Evolutionary conservation across 176 grass and related monocot genomes (phyloP).

Genomic region (Zoysia pacifica): DNA sequence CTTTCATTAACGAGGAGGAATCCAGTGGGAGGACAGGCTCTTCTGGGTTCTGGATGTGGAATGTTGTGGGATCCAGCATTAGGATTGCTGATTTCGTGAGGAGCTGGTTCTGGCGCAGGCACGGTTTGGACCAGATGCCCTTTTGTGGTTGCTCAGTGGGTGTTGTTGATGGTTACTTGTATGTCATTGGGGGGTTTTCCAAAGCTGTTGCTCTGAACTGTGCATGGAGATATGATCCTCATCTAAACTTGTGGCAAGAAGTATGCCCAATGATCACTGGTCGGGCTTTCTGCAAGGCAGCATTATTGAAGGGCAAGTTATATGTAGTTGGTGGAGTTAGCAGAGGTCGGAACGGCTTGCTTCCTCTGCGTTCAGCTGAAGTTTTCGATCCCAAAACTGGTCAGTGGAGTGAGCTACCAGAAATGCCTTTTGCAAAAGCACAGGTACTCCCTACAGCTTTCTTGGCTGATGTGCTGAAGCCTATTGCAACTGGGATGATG

Average conservation of each 20-base stretch:
- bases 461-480: conserved; percentile 83
- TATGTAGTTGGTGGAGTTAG: conserved; percentile 89
- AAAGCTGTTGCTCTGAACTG: conserved; percentile 64
- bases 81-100: conserved; percentile 75
- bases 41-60: conserved; percentile 57
- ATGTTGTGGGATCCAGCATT: conserved; percentile 75
- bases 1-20: conserved; percentile 58
- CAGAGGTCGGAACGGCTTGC: conserved; percentile 57
- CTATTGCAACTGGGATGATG: conserved; percentile 78
- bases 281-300: conserved; percentile 84
- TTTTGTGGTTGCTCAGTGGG: conserved; percentile 72
- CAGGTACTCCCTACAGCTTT: conserved; percentile 69
- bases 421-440: conserved; percentile 81
- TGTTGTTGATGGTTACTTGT: conserved; percentile 64
- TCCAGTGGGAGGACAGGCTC: conserved; percentile 37
- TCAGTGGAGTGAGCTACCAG: conserved; percentile 62
- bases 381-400: conserved; percentile 80
- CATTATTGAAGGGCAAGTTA: conserved; percentile 69
- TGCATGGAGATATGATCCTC: conserved; percentile 77
- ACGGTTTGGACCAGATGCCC: conserved; percentile 57
- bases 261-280: conserved; percentile 67
- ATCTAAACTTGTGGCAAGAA: conserved; percentile 74
- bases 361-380: conserved; percentile 74
- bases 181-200: conserved; percentile 80
- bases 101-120: conserved; percentile 60